phyloP scores from a whole-genome alignment of 148 eudicot species.

The Chenopodium formosanum region DNA sequence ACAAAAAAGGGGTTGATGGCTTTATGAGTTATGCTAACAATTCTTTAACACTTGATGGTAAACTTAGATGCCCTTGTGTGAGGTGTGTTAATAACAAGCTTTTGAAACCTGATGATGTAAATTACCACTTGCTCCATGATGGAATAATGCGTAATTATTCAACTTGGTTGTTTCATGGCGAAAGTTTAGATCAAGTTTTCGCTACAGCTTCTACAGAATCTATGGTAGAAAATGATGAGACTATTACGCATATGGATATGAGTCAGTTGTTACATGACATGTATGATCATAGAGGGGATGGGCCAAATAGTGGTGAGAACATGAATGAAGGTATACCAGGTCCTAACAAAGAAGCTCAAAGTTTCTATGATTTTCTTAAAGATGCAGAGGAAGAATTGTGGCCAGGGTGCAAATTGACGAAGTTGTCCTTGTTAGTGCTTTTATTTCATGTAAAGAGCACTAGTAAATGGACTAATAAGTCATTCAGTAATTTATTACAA shows the following conservation, averaged over 20 bases:
- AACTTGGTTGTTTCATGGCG: background rate
- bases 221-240: background rate
- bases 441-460: background rate
- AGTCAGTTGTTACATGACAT: background rate
- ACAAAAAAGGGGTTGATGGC: background rate
- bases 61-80: background rate
- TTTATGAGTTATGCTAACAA: background rate
- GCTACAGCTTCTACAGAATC: background rate
- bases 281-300: background rate
- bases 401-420: slow-evolving; percentile 3
- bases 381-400: background rate
- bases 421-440: slow-evolving; percentile 3
- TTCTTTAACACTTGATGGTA: background rate
- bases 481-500: background rate
- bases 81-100: background rate
- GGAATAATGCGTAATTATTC: background rate
- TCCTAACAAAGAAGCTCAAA: background rate
- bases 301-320: background rate
- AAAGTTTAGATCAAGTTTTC: background rate
- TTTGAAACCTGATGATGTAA: background rate
- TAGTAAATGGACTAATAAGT: background rate
- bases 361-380: background rate
- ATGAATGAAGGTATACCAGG: background rate
- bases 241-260: background rate
- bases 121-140: background rate